Evolutionary conservation across 2,329 filamentous ascomycete genomes (phyloP).

Genomic region (Daldinia sp.): DNA sequence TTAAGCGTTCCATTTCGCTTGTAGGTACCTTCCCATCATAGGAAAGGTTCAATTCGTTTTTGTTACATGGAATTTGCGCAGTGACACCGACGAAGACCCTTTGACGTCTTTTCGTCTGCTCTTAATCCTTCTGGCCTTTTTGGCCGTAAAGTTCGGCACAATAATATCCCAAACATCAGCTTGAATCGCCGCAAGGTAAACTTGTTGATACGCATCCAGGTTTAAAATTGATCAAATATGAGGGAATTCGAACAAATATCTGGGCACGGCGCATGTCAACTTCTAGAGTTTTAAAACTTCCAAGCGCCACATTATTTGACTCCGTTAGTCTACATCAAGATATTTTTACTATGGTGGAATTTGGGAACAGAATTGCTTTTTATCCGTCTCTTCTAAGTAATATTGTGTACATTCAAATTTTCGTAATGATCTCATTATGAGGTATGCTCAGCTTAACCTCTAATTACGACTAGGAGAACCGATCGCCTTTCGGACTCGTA

Average conservation of each 20-base stretch:
- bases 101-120: constrained; percentile 17
- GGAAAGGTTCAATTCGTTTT: background rate
- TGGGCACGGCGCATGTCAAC: constrained; percentile 13
- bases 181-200: background rate
- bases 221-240: background rate
- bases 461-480: constrained; percentile 69
- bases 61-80: background rate
- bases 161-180: background rate
- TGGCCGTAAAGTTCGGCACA: background rate
- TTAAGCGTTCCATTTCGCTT: background rate
- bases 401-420: constrained; percentile 23
- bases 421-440: constrained; percentile 24
- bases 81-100: constrained; percentile 12
- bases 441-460: constrained; percentile 1
- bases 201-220: background rate
- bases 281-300: background rate
- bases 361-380: constrained; percentile 20
- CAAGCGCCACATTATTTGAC: background rate
- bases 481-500: constrained; percentile 81
- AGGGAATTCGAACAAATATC: background rate
- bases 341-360: background rate
- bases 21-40: background rate
- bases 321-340: background rate
- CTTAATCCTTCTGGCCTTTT: background rate
- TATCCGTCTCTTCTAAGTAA: constrained; percentile 4